These are phyloP conservation scores for Cystofilobasidium ferigula DNA, from an alignment of 768 basidiomycete species.

Conservation along the genomic window DNA sequence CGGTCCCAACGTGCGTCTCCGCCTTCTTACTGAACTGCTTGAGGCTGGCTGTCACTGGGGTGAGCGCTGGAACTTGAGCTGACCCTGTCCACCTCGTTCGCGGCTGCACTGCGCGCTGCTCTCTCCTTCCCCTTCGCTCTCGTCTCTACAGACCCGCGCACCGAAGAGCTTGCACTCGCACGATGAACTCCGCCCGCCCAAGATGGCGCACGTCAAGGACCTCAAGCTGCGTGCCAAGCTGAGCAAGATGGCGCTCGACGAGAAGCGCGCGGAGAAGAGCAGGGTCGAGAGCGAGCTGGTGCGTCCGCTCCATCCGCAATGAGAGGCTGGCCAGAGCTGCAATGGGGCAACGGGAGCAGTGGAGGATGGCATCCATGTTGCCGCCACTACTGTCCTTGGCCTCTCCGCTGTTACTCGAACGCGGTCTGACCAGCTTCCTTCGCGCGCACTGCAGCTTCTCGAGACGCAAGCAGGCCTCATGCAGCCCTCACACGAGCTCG, in stretches of 20 bases:
- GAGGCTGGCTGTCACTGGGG: no score
- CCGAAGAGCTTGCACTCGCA: slow-evolving; percentile 17
- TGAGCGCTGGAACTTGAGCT: no score
- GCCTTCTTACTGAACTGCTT: no score
- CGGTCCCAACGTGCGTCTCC: slow-evolving; percentile 12
- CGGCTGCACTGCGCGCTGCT: no score
- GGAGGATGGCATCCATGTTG: no score
- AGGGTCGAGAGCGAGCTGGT: slow-evolving; percentile 13
- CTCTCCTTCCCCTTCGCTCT: neutral
- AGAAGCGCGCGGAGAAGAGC: slow-evolving; percentile 20
- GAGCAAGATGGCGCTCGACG: slow-evolving; percentile 12
- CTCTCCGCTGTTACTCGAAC: no score
- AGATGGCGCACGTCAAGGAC: slow-evolving; percentile 22
- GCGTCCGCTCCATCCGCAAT: neutral
- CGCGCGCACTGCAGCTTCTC: slow-evolving; percentile 3
- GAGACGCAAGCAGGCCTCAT: slow-evolving; percentile 14
- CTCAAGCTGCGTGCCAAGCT: slow-evolving; percentile 23
- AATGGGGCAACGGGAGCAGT: no score
- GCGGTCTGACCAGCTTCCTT: neutral
- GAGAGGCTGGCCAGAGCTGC: neutral
- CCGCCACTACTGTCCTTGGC: no score
- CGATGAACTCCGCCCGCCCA: slow-evolving; percentile 22
- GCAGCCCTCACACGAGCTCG: slow-evolving; percentile 43
- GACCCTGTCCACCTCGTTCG: neutral
- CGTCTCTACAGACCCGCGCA: slow-evolving; percentile 10